Conservation (phyloP, 2,329 filamentous ascomycete genomes). For the Stagonosporopsis rhizophila region DNA sequence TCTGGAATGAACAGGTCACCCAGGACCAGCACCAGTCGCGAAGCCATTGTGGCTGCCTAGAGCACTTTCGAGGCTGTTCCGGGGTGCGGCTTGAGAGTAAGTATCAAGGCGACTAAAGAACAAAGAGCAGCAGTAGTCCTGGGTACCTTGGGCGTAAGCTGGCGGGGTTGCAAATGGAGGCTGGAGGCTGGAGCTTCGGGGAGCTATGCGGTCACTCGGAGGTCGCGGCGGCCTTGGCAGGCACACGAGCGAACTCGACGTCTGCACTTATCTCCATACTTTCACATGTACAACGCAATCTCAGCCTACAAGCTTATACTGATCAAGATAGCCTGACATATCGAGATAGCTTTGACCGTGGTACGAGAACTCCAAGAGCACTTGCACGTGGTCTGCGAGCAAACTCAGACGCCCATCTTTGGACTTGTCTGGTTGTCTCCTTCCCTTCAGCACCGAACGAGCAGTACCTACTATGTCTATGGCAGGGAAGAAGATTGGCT, state of each 20-base stretch:
- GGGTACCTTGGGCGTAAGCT: background rate
- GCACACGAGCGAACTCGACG: background rate
- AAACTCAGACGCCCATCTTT: no score
- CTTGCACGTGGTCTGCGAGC: no score
- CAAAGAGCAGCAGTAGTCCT: background rate
- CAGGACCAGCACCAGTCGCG: constrained; percentile 51
- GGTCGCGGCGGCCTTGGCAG: constrained; percentile 16
- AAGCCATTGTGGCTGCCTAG: constrained; percentile 45
- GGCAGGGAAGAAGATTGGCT: no score
- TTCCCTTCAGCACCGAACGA: no score
- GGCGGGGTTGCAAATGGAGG: constrained; percentile 12
- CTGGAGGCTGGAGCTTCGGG: constrained; percentile 15
- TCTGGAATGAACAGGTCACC: constrained; percentile 55
- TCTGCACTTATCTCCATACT: background rate
- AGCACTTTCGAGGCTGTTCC: background rate
- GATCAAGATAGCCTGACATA: no score
- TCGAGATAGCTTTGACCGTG: no score
- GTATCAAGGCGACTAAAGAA: constrained; percentile 1
- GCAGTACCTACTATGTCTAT: no score
- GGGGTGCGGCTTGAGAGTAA: background rate
- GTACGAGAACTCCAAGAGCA: no score
- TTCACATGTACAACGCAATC: background rate
- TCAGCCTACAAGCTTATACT: background rate
- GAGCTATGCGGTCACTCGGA: constrained; percentile 19
- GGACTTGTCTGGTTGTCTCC: no score